Evolutionary conservation across 2,329 filamentous ascomycete genomes (phyloP).

Genomic region (Aspergillus sp.): DNA sequence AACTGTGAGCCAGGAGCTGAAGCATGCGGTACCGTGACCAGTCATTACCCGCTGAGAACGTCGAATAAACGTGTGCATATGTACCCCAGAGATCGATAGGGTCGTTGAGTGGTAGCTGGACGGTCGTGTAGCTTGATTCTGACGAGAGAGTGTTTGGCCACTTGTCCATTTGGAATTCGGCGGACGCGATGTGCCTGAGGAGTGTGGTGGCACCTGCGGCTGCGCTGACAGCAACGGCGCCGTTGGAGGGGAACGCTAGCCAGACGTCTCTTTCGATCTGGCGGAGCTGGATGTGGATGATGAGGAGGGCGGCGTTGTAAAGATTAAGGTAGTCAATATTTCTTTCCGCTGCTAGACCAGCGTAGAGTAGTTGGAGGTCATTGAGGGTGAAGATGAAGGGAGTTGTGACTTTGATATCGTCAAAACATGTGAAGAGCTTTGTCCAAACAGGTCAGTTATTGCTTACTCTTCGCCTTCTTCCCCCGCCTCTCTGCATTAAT

Average conservation of each 20-base stretch:
- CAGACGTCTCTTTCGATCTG: background rate
- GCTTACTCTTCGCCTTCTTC: background rate
- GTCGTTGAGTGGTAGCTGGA: background rate
- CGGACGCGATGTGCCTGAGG: background rate
- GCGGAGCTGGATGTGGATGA: slow-evolving; percentile 1
- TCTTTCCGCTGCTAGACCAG: background rate
- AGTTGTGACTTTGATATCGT: background rate
- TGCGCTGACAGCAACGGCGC: background rate
- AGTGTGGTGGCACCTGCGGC: background rate
- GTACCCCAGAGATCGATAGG: background rate
- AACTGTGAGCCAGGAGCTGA: background rate
- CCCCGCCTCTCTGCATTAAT: background rate
- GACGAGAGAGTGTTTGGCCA: background rate
- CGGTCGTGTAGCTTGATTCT: slow-evolving; percentile 2
- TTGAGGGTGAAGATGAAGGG: slow-evolving; percentile 7
- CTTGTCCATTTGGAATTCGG: background rate
- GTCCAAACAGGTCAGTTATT: background rate
- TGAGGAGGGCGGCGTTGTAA: slow-evolving; percentile 5
- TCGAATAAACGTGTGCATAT: slow-evolving; percentile 4
- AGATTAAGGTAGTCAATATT: background rate
- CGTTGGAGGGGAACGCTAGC: background rate
- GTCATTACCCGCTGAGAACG: slow-evolving; percentile 1
- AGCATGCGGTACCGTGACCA: slow-evolving; percentile 10
- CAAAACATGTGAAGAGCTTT: slow-evolving; percentile 8
- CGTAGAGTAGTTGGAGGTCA: slow-evolving; percentile 1